Evolutionary conservation across 108 stramenopile species (phyloP), one percentile per base, ranked within the genome.

Genomic region (Bacterosira constricta): DNA sequence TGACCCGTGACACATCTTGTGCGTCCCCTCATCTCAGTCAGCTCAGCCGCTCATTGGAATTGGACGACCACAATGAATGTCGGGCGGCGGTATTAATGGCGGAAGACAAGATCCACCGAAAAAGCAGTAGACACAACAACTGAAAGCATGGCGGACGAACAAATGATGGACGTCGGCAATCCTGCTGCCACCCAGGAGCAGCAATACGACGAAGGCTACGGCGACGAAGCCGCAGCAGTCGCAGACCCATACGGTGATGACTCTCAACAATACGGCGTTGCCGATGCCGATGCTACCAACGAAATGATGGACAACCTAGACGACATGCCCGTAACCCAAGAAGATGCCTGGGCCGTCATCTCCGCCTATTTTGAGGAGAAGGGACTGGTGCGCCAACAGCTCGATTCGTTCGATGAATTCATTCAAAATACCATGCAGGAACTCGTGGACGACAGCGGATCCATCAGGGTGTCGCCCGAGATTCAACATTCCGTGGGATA

Each of bases 341-440:
- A 99, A 68, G 98, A 99, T 68, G 93, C 97, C 1, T 99, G 98
- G 98, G 94, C 96, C 2, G 97, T 98, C 15, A 99, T 99, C 68
- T 88, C 89, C 25, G 89, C 96, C 44, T 99, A 98, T 66, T 99
- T 99, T 71, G 97, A 96, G 66, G 98, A 98, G 75, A 99, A 98
- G 78, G 99, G 99, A 10, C 86, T 99, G 17, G 99, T 99, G 21
- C 86, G 97, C 32, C 99, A 99, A 82, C 99, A 99, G 73, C 84
- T 99, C 38, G 99, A 99, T 73, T 97, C 96, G 7, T 99, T 98
- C 80, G 97, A 99, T 73, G 94, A 95, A 71, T 99, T 99, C 80
- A 94, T 99, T 63, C 92, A 96, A 83, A 95, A 97, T 67, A 95
- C 96, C 27, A 96, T 99, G 96, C 97, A 97, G 67, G 98, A 99